A percentile compares a stretch with the other conserved stretches of the same genome.
Evolutionary conservation across 345 rosid species (phyloP).

Genomic region (Aquilaria sinensis): DNA sequence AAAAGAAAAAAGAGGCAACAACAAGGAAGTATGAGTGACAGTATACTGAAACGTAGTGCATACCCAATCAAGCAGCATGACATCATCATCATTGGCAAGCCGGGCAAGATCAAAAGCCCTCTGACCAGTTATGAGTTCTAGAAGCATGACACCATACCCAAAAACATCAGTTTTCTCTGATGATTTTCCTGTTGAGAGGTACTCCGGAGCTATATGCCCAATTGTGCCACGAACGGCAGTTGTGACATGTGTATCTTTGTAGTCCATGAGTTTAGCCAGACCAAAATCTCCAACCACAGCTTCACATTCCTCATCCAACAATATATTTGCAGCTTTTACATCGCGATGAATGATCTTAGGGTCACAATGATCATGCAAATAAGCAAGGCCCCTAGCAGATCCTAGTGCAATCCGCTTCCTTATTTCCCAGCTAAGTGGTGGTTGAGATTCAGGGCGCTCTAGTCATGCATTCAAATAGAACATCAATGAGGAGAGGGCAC

Average conservation of each 20-base stretch:
- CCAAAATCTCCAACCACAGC: slow-evolving; percentile 98
- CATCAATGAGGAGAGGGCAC: too few relatives aligned
- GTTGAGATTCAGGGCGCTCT: slow-evolving; percentile 53
- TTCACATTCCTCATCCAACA: slow-evolving; percentile 90
- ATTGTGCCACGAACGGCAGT: slow-evolving; percentile 98
- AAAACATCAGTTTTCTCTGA: slow-evolving; percentile 98
- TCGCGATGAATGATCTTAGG: slow-evolving; percentile 96
- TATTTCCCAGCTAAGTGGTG: slow-evolving; percentile 61
- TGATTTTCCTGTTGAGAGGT: slow-evolving; percentile 87
- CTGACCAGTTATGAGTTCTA: slow-evolving; percentile 92
- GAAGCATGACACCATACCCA: slow-evolving; percentile 98
- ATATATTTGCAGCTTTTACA: slow-evolving; percentile 92
- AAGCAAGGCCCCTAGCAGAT: slow-evolving; percentile 86
- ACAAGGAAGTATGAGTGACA: too few relatives aligned
- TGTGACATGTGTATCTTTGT: slow-evolving; percentile 87
- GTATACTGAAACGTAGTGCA: background rate
- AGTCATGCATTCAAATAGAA: slow-evolving; percentile 7
- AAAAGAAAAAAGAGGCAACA: too few relatives aligned
- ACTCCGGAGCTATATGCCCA: slow-evolving; percentile 95
- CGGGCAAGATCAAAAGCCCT: slow-evolving; percentile 95
- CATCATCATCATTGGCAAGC: slow-evolving; percentile 90
- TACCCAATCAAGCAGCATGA: slow-evolving; percentile 97
- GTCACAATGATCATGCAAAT: slow-evolving; percentile 90
- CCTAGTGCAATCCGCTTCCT: slow-evolving; percentile 76
- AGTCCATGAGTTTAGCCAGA: slow-evolving; percentile 86